Percentiles rank a stretch among this genome's conserved stretches.
Evolutionary conservation across 495 filamentous ascomycete genomes (phyloP).

Genomic region (Penicillium bialowiezense): DNA sequence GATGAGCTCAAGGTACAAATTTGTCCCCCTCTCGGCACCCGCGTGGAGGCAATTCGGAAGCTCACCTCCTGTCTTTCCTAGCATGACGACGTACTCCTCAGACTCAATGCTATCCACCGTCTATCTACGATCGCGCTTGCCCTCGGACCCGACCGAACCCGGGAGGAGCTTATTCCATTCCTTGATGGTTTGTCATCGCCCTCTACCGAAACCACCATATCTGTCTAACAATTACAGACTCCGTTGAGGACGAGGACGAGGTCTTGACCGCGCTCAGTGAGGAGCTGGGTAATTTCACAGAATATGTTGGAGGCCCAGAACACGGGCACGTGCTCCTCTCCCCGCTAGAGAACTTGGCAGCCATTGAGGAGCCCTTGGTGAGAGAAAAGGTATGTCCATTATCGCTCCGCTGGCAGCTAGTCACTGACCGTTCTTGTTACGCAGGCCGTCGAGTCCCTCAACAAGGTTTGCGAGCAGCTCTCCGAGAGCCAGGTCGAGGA

Average conservation of each 20-base stretch:
- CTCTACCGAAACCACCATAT: conserved; percentile 3
- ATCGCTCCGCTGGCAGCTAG: background rate
- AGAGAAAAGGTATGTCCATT: conserved; percentile 75
- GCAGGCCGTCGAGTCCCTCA: conserved; percentile 95
- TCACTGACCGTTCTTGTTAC: conserved; percentile 4
- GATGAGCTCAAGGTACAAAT: conserved; percentile 91
- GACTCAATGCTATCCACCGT: conserved; percentile 96
- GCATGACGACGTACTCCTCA: conserved; percentile 97
- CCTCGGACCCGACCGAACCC: conserved; percentile 88
- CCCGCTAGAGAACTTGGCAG: conserved; percentile 93
- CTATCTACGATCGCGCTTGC: conserved; percentile 97
- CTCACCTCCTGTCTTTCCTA: conserved; percentile 37
- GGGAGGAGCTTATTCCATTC: conserved; percentile 97
- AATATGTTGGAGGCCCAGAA: conserved; percentile 93
- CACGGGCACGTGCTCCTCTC: conserved; percentile 95
- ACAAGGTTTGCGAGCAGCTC: conserved; percentile 94
- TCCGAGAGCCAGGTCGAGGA: conserved; percentile 92
- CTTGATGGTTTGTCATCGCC: conserved; percentile 72
- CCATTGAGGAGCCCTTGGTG: conserved; percentile 96
- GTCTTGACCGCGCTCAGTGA: conserved; percentile 95
- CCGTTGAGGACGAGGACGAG: conserved; percentile 97
- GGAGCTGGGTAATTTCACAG: conserved; percentile 92
- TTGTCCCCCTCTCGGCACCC: conserved; percentile 7
- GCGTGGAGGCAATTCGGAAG: conserved; percentile 10
- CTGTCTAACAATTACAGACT: conserved; percentile 61